Evolutionary conservation across 495 filamentous ascomycete genomes (phyloP), one percentile per base, ranked within the genome.

Genomic region (Mycothermus thermophilus): DNA sequence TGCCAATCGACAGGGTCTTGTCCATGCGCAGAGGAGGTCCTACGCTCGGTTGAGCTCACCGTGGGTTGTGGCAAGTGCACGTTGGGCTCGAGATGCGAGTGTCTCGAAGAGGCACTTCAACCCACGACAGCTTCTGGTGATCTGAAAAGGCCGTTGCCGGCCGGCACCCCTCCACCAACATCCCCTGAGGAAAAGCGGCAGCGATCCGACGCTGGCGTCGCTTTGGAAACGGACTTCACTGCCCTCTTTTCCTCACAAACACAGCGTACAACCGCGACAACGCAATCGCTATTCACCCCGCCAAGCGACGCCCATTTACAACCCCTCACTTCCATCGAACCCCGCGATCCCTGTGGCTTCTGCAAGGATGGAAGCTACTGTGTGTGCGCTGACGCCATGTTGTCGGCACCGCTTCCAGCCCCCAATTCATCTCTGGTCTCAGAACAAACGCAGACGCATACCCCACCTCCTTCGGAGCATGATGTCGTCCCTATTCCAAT

Each of bases 291-390:
- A n/a, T 46, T 37, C 35, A 22, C 46, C 4, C 19, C 46, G n/a
- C 23, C 58, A 32, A 18, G 10, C 1, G 36, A 43, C 10, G 32
- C 48, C 6, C 58, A 53, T 2, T 30, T 50, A 2, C 44, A 50
- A 12, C 36, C 50, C 15, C 44, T 60, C 37, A 18, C 34, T 4
- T 40, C 51, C 9, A 31, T 59, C 11, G 51, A 57, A 25, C 47
- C 47, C 4, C 46, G 51, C 29, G 83, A 90, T 32, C 70, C 76
- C 8, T 93, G 84, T 47, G 84, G 84, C n/a, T 92, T 92, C 61
- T 93, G 84, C 54, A 69, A 75, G 44, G 80, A 87, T 34, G 82
- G 81, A 11, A 84, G 77, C 1, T 79, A 81, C 44, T 93, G 84
- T 49, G 72, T 87, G 37, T 93, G 84, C 52, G 81, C 78, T 18